Evolutionary conservation across 306 rosid species (phyloP).

Genomic region (Prinsepia uniflora): DNA sequence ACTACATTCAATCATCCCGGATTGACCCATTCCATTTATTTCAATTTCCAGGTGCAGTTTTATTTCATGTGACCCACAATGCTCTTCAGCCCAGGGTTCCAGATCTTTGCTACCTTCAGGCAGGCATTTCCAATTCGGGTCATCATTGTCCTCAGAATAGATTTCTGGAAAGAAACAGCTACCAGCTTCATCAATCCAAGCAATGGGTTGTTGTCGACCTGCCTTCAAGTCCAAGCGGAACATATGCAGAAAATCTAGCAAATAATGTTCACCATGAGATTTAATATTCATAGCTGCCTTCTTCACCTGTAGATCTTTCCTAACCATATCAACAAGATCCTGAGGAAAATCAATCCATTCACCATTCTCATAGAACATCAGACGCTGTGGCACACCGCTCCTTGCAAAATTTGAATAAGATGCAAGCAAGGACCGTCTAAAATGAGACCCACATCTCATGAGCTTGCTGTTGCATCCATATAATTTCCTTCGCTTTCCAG

Average conservation of each 20-base stretch:
- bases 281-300: conserved; percentile 62
- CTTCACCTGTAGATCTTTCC: conserved; percentile 54
- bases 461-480: conserved; percentile 27
- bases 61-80: conserved; percentile 45
- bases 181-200: conserved; percentile 86
- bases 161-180: conserved; percentile 83
- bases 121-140: conserved; percentile 18
- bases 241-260: conserved; percentile 86
- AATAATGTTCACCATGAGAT: conserved; percentile 45
- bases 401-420: conserved; percentile 56
- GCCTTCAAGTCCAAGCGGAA: conserved; percentile 61
- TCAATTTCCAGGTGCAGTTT: conserved; percentile 78
- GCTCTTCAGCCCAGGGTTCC: conserved; percentile 33
- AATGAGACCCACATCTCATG: conserved; percentile 30
- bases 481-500: conserved; percentile 49
- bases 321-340: conserved; percentile 54
- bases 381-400: conserved; percentile 66
- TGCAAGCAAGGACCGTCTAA: conserved; percentile 35
- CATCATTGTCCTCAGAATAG: conserved; percentile 39
- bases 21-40: conserved; percentile 47
- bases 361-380: conserved; percentile 66
- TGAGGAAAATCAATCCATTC: conserved; percentile 69
- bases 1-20: conserved; percentile 56
- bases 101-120: conserved; percentile 23
- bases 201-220: conserved; percentile 64